Base-by-base conservation (phyloP, 805 yeast species). In the Starmerella apis region DNA sequence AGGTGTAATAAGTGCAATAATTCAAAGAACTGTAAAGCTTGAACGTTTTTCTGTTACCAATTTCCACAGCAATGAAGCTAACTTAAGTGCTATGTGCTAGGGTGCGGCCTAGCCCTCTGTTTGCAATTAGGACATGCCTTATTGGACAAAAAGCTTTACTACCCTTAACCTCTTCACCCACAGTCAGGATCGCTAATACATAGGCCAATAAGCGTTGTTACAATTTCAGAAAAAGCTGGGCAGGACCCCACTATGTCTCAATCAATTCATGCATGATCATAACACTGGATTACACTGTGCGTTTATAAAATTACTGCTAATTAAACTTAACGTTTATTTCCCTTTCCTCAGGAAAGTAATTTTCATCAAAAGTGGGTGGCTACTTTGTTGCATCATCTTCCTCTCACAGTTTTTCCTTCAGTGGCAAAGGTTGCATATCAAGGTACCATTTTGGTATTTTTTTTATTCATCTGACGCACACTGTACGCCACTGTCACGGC, bases 401-500 rank as follows among this genome's bases (percentile, higher is more conserved):
- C n/a, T n/a, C n/a, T n/a, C n/a, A n/a, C n/a, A n/a, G n/a, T n/a
- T n/a, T n/a, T n/a, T n/a, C n/a, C n/a, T n/a, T n/a, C n/a, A n/a
- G n/a, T n/a, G n/a, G n/a, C n/a, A n/a, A n/a, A n/a, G n/a, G n/a
- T n/a, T n/a, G n/a, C n/a, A n/a, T n/a, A n/a, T n/a, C n/a, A n/a
- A n/a, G n/a, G n/a, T n/a, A n/a, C n/a, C n/a, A n/a, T n/a, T n/a
- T n/a, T n/a, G n/a, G n/a, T n/a, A n/a, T n/a, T n/a, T n/a, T 31
- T 31, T 31, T 31, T 31, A n/a, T 18, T 31, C 35, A 9, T 31
- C 35, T 8, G 7, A 31, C 35, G 37, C 22, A 22, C 37, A 22
- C 37, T 33, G 37, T 22, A 33, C 37, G 37, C 37, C 37, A 33
- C 37, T 6, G 22, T 33, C 37, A 33, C 37, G 37, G 37, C 37